Evolutionary conservation across 164 flowering plant species (phyloP).

Genomic region (Akebia trifoliata): DNA sequence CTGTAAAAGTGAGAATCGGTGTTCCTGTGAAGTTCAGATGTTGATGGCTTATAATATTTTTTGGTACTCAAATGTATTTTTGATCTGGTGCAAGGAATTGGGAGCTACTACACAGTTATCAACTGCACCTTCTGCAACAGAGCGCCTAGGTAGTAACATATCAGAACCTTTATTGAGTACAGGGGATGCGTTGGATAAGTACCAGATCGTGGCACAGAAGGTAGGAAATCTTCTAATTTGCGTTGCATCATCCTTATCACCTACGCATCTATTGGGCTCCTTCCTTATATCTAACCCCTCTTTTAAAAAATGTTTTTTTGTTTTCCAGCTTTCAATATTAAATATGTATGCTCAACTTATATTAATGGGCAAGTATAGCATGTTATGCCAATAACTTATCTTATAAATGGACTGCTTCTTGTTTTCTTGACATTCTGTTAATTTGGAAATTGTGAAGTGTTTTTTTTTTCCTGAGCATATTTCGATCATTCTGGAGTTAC

Average conservation of each 20-base stretch:
- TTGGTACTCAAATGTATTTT: constrained; percentile 4
- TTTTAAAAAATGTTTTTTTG: too few species aligned
- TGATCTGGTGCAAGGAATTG: constrained; percentile 39
- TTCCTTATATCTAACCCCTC: too few species aligned
- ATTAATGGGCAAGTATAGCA: not conserved
- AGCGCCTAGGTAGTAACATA: constrained; percentile 43
- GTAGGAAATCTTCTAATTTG: constrained; percentile 27
- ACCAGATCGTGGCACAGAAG: constrained; percentile 69
- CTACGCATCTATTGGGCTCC: too few species aligned
- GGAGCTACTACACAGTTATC: constrained; percentile 42
- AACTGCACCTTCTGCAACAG: constrained; percentile 40
- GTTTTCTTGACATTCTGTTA: not conserved
- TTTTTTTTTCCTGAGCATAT: too few species aligned
- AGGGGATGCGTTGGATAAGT: constrained; percentile 87
- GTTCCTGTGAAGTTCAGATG: not conserved
- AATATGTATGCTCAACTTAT: too few species aligned
- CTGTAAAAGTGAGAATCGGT: constrained; percentile 36
- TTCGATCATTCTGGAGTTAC: too few species aligned
- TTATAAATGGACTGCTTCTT: not conserved
- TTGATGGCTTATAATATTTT: not conserved
- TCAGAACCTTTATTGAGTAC: constrained; percentile 64
- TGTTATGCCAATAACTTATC: not conserved
- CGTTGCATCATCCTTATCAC: too few species aligned
- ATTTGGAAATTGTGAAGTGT: not conserved
- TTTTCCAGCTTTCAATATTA: too few species aligned